Conservation (phyloP, 2,329 filamentous ascomycete genomes). For the Fusarium newnesense region DNA sequence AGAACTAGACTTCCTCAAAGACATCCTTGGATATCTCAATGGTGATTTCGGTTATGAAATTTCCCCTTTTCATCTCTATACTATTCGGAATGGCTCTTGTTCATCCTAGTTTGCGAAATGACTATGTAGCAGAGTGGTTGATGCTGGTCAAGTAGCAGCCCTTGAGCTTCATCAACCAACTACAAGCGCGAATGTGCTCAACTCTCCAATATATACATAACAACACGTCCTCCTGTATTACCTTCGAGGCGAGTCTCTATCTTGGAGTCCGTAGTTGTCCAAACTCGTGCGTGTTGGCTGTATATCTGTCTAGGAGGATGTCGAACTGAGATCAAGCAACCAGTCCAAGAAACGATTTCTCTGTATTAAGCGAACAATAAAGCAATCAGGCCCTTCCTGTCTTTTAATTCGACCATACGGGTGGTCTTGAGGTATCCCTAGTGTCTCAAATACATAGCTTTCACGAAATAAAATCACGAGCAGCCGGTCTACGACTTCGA, state of each 20-base stretch:
- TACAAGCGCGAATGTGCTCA: not conserved
- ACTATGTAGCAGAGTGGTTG: not conserved
- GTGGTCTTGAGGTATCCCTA: accelerated
- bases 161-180: not conserved
- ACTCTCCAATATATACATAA: not conserved
- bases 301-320: not conserved
- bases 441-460: not conserved
- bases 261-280: accelerated
- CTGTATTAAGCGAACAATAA: accelerated
- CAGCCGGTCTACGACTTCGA: not conserved
- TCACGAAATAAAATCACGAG: not conserved
- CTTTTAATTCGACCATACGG: accelerated
- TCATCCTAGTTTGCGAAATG: not conserved
- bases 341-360: not conserved
- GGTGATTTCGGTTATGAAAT: too few relatives aligned
- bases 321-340: too few relatives aligned
- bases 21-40: not conserved
- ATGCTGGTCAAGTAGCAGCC: too few relatives aligned
- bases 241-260: accelerated
- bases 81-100: not conserved
- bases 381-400: accelerated
- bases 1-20: too few relatives aligned
- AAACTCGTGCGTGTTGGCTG: not conserved
- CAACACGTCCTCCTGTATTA: accelerated
- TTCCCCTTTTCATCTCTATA: too few relatives aligned